Conservation (phyloP, 2,329 filamentous ascomycete species). For the Cryphonectria japonica region DNA sequence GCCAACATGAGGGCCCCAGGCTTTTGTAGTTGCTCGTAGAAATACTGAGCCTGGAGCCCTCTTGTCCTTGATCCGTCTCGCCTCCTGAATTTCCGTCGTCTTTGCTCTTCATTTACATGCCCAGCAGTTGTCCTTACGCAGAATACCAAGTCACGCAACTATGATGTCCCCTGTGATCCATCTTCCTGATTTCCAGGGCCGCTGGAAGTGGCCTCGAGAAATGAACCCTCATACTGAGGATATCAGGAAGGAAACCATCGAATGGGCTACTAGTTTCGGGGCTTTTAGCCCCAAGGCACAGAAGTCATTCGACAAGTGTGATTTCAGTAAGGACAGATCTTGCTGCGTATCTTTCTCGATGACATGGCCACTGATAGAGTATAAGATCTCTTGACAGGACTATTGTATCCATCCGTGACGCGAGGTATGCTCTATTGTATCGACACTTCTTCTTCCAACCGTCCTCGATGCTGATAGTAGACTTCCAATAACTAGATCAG, state of each 20-base stretch:
- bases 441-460: too few species aligned
- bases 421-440: slow-evolving; percentile 18
- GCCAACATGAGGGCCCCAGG: neutral
- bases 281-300: slow-evolving; percentile 31
- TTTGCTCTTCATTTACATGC: neutral
- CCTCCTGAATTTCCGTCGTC: neutral
- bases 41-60: neutral
- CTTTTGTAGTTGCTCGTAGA: neutral
- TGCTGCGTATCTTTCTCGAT: too few species aligned
- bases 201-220: slow-evolving; percentile 31
- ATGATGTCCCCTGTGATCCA: slow-evolving; percentile 6
- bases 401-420: slow-evolving; percentile 27
- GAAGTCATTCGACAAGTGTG: slow-evolving; percentile 31
- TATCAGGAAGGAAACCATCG: slow-evolving; percentile 20
- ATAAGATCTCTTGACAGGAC: slow-evolving; percentile 28
- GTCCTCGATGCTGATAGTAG: neutral
- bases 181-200: slow-evolving; percentile 27
- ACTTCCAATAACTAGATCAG: slow-evolving; percentile 20
- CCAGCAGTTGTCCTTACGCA: neutral
- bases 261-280: slow-evolving; percentile 30
- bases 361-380: neutral
- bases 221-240: slow-evolving; percentile 29
- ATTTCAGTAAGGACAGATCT: slow-evolving; percentile 27
- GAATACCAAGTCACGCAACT: neutral
- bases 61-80: neutral